Evolutionary conservation across 768 basidiomycete genomes (phyloP), one percentile per base, ranked within the genome.

Genomic region (Cystofilobasidium ferigula): DNA sequence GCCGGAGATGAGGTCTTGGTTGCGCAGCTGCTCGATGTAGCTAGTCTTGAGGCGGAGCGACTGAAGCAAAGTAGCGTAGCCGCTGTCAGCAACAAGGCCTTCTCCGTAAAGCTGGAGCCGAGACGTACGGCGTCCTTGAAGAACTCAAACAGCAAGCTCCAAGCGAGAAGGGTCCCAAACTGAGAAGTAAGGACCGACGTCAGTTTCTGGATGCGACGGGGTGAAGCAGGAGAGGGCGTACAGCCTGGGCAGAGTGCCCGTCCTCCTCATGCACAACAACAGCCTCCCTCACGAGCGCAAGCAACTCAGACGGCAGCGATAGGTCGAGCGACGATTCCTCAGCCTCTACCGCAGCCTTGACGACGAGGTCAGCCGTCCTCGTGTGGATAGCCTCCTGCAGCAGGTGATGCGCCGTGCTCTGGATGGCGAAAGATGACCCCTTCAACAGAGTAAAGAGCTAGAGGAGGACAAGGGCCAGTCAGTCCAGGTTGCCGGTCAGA

Each of bases 141-240:
- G 24, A 87, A 78, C 71, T 92, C 89, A 69, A 95, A 86, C 0
- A 85, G 73, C n/a, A 89, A 77, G 85, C 93, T 88, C 92, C 91
- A 95, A 2, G 81, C 82, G 12, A 95, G 80, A n/a, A 95, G 77
- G 69, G 57, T 61, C 0, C 64, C 66, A 54, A 67, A 66, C 67
- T 61, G 36, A 61, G 62, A 53, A 60, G 61, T 69, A 7, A 64
- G 30, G 5, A 62, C 42, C 26, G 24, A 35, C 34, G 54, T 28
- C 0, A 40, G 40, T 38, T 40, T 30, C 63, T 34, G 36, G 13
- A 40, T 32, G 28, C 28, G 2, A 18, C 30, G 59, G 4, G 43
- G 40, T 43, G 59, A 61, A 3, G 43, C 40, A 22, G 24, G 22
- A 32, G 47, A 34, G 40, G 40, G 42, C 18, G 48, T 48, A 26